Base-by-base conservation (phyloP, 2,329 filamentous ascomycete genomes). In the Onygena corvina region DNA sequence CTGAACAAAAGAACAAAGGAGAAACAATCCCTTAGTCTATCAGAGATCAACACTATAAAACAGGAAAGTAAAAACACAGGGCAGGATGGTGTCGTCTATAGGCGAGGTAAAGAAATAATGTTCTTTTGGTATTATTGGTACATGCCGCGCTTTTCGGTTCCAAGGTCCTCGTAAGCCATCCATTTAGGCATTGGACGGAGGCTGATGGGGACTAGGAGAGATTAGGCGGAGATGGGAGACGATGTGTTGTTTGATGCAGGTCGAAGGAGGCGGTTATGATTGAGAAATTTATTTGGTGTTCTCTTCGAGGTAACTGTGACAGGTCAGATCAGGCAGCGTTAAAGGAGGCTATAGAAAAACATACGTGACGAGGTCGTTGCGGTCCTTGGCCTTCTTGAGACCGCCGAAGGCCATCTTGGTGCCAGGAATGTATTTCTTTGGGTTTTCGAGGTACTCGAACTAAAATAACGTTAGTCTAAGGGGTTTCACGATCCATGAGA, bases 351-450 rank as follows among this genome's bases (percentile, higher is more conserved):
- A 46, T 3, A 8, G 30, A 31, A 31, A n/a, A 55, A 79, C 84
- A 64, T 84, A 90, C 84, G 87, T 88, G 81, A 98, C 94, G 65
- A 98, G 79, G 74, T 98, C 90, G 72, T 96, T 94, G 71, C 92
- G 81, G 77, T 96, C 92, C 86, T 96, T 96, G 68, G 81, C 80
- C 86, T 98, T 98, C 89, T 98, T 98, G 68, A 98, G 81, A 72
- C 92, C 92, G 76, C 92, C 92, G 70, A 96, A 98, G 64, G 92
- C 92, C 92, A 98, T 98, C 87, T 96, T 98, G 76, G 92, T 98
- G 62, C 92, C 92, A 61, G 92, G 92, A 59, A 98, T 95, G 82
- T 89, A 98, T 81, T 96, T 96, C 84, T 98, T 98, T 76, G 92
- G 92, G 84, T 96, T 96, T 81, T 98, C 92, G 66, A 98, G 89